A percentile compares a stretch with the other conserved stretches of the same genome.
Conservation (phyloP, 1,139 yeast genomes). For the Scheffersomyces quercinus region DNA sequence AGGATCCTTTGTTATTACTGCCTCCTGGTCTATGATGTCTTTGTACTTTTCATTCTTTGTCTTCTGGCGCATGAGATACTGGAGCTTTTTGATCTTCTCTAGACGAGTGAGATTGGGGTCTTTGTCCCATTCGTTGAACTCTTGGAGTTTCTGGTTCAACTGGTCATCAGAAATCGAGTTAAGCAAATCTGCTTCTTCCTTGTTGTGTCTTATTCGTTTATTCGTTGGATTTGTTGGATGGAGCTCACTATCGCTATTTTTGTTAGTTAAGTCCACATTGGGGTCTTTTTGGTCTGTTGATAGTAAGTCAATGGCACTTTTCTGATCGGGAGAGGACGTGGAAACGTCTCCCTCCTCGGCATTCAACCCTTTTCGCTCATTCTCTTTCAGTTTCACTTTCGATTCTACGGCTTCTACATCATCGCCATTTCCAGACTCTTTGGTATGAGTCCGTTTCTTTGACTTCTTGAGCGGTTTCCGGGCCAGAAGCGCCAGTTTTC, state of each 20-base stretch:
- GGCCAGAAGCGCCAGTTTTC: slow-evolving; percentile 14
- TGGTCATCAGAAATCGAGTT: slow-evolving; percentile 20
- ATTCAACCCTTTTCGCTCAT: too few relatives aligned
- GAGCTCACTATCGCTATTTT: too few relatives aligned
- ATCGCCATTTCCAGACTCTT: too few relatives aligned
- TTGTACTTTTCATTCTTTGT: slow-evolving; percentile 16
- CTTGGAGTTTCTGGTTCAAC: slow-evolving; percentile 21
- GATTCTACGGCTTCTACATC: too few relatives aligned
- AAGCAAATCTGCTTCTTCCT: slow-evolving; percentile 12
- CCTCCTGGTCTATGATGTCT: slow-evolving; percentile 20
- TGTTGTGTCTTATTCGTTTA: not conserved
- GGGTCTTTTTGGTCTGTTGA: too few relatives aligned
- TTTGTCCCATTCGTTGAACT: slow-evolving; percentile 18
- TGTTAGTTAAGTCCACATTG: too few relatives aligned
- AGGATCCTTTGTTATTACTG: slow-evolving; percentile 20
- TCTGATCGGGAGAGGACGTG: too few relatives aligned
- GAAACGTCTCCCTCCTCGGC: too few relatives aligned
- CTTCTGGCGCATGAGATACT: slow-evolving; percentile 16
- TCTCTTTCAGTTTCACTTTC: too few relatives aligned
- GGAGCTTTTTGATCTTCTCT: slow-evolving; percentile 28
- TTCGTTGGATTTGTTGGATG: too few relatives aligned
- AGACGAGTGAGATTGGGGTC: slow-evolving; percentile 20
- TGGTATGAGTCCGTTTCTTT: not conserved
- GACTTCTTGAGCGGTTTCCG: not conserved
- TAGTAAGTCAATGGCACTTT: too few relatives aligned